phyloP scores from a whole-genome alignment of 1,284 basidiomycete species.

The Boletus smithii region DNA sequence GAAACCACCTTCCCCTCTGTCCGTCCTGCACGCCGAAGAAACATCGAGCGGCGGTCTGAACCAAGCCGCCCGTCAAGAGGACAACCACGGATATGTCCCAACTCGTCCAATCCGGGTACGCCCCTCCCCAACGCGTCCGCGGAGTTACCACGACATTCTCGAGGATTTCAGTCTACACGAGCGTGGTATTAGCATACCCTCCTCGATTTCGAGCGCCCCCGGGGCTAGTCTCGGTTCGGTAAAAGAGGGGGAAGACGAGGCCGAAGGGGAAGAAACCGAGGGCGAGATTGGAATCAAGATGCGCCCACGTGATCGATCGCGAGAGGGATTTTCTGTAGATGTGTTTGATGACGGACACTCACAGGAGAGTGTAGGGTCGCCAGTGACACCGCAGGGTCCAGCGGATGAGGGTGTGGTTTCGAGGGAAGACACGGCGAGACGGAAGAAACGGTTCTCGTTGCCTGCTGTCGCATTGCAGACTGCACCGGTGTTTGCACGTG shows the following conservation, averaged over 20 bases:
- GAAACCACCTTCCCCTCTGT: slow-evolving; percentile 6
- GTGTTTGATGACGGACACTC: slow-evolving; percentile 2
- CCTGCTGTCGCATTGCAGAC: slow-evolving; percentile 72
- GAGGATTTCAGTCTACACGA: slow-evolving; percentile 54
- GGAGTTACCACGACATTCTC: slow-evolving; percentile 62
- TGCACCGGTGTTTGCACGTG: slow-evolving; percentile 63
- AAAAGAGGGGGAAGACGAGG: slow-evolving; percentile 29
- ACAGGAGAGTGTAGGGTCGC: slow-evolving; percentile 5
- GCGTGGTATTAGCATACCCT: slow-evolving; percentile 31
- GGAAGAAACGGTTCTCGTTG: slow-evolving; percentile 67
- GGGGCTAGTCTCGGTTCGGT: slow-evolving; percentile 27
- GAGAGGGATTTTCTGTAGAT: slow-evolving; percentile 1
- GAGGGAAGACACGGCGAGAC: slow-evolving; percentile 57
- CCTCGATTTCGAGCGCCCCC: slow-evolving; percentile 32
- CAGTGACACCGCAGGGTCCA: neutral
- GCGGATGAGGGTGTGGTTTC: slow-evolving; percentile 7
- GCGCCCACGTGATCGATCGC: neutral
- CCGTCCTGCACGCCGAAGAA: neutral
- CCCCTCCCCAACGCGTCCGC: slow-evolving; percentile 43
- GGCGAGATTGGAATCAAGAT: slow-evolving; percentile 6
- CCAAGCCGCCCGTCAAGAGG: slow-evolving; percentile 9
- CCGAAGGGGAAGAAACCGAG: slow-evolving; percentile 20
- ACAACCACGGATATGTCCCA: slow-evolving; percentile 4
- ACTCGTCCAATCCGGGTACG: slow-evolving; percentile 37
- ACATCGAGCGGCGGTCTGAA: neutral